Evolutionary conservation across 345 rosid genomes (phyloP), one percentile per base, ranked within the genome.

Genomic region (Lepidium sativum): DNA sequence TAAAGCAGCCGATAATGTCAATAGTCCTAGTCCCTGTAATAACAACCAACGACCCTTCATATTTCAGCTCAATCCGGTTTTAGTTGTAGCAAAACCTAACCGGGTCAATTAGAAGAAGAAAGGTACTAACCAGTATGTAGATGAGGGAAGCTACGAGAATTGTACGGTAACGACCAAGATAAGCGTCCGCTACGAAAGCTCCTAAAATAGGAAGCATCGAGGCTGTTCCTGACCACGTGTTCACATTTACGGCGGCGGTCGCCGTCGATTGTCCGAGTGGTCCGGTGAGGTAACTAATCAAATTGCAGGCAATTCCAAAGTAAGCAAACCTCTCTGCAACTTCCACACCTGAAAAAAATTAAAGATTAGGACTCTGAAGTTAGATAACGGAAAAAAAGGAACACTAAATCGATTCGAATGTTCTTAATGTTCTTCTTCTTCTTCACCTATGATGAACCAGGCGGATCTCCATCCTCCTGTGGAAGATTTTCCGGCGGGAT

Each of bases 1-100:
- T 53, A 84, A 53, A 6, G 74, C 41, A 20, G 95, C 89, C 4
- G 95, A 88, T 15, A 91, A 34, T 2, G 92, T 86, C 69, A 91
- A 64, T 70, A 82, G 40, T 23, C 79, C 75, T 42, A 82, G 80
- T 25, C 87, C 91, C 87, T 82, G 82, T 63, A n/a, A 17, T 16
- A 63, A 45, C n/a, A n/a, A n/a, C n/a, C 21, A 32, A 31, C 21
- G 11, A 32, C 11, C 6, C 9, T n/a, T 9, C 52, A 32, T n/a
- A 51, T 21, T 23, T 55, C 5, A 63, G 16, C 27, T 49, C 13
- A 10, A 64, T 8, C 43, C 71, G 48, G 56, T 35, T 45, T 56
- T 44, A 14, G 6, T 54, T 9, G 11, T 32, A 65, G 4, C 16
- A 2, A 33, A 48, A 17, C 15, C 2, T 20, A 60, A 13, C 25